Percentiles rank a stretch among this genome's conserved stretches.
Evolutionary conservation across 2,329 filamentous ascomycete genomes (phyloP).

Genomic region (Sclerotinia nivalis): DNA sequence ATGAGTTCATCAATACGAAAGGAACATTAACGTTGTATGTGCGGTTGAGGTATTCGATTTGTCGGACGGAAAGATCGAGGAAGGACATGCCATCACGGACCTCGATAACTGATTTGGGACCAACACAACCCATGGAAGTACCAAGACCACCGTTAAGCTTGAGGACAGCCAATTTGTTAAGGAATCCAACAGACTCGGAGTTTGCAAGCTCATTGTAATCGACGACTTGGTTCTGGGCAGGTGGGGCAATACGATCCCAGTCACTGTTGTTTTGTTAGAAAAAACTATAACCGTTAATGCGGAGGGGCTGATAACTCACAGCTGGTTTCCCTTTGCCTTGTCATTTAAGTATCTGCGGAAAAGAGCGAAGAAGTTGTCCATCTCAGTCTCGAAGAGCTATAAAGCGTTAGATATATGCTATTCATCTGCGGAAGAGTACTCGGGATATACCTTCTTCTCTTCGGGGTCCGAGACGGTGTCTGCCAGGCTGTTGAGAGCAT

Average conservation of each 20-base stretch:
- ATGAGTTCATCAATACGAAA: slow-evolving; percentile 99
- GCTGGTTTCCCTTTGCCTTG: slow-evolving; percentile 94
- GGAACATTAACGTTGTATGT: slow-evolving; percentile 97
- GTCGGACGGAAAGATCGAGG: slow-evolving; percentile 95
- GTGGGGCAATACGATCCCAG: slow-evolving; percentile 95
- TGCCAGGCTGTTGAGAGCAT: slow-evolving; percentile 87
- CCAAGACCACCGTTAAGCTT: slow-evolving; percentile 99
- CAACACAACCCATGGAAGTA: slow-evolving; percentile 99
- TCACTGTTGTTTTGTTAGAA: slow-evolving; percentile 57
- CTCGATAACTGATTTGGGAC: slow-evolving; percentile 98
- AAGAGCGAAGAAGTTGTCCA: slow-evolving; percentile 99
- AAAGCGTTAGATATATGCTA: slow-evolving; percentile 13
- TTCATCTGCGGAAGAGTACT: background rate
- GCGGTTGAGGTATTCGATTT: slow-evolving; percentile 99
- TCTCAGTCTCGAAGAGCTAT: slow-evolving; percentile 95
- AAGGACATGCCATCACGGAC: slow-evolving; percentile 99
- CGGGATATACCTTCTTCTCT: slow-evolving; percentile 71
- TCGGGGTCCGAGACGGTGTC: slow-evolving; percentile 84
- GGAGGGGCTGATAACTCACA: slow-evolving; percentile 53
- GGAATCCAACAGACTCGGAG: slow-evolving; percentile 86
- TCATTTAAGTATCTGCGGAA: slow-evolving; percentile 98
- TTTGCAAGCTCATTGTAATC: slow-evolving; percentile 90
- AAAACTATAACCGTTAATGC: slow-evolving; percentile 17
- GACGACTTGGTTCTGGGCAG: slow-evolving; percentile 89
- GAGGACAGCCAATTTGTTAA: slow-evolving; percentile 95